Evolutionary conservation across 2,329 filamentous ascomycete species (phyloP).

Genomic region (Fusarium fracticaudum): DNA sequence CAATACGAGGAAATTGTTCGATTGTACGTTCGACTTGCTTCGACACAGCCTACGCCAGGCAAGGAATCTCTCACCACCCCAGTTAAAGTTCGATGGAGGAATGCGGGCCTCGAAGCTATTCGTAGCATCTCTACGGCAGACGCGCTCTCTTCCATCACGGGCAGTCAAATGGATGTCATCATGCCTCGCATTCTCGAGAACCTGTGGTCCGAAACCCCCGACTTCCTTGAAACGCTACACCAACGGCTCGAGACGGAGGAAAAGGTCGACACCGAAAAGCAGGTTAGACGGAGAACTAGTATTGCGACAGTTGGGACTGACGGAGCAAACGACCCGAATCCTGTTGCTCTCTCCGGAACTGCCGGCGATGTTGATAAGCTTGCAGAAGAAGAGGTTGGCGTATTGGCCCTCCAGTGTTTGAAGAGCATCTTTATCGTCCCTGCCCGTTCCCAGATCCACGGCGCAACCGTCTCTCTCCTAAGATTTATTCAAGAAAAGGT

Average conservation of each 20-base stretch:
- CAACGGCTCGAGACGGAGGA: constrained; percentile 74
- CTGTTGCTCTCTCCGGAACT: constrained; percentile 79
- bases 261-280: constrained; percentile 71
- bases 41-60: constrained; percentile 63
- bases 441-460: constrained; percentile 82
- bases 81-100: constrained; percentile 81
- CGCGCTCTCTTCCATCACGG: constrained; percentile 77
- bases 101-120: constrained; percentile 78
- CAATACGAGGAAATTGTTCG: constrained; percentile 86
- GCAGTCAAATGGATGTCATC: constrained; percentile 79
- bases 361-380: constrained; percentile 88
- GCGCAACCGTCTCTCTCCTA: constrained; percentile 77
- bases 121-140: constrained; percentile 84
- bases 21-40: constrained; percentile 82
- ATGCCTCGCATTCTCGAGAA: constrained; percentile 90
- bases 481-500: constrained; percentile 75
- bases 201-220: constrained; percentile 78
- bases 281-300: constrained; percentile 76
- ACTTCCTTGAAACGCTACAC: constrained; percentile 74
- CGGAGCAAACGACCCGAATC: constrained; percentile 69
- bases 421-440: constrained; percentile 86
- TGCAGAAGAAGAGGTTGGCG: constrained; percentile 87
- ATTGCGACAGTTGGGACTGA: constrained; percentile 76
- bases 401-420: constrained; percentile 85
- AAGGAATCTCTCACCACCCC: constrained; percentile 73